Percentiles rank a stretch among this genome's conserved stretches.
Conservation (phyloP, 805 yeast genomes). For the Priceomyces carsonii region DNA sequence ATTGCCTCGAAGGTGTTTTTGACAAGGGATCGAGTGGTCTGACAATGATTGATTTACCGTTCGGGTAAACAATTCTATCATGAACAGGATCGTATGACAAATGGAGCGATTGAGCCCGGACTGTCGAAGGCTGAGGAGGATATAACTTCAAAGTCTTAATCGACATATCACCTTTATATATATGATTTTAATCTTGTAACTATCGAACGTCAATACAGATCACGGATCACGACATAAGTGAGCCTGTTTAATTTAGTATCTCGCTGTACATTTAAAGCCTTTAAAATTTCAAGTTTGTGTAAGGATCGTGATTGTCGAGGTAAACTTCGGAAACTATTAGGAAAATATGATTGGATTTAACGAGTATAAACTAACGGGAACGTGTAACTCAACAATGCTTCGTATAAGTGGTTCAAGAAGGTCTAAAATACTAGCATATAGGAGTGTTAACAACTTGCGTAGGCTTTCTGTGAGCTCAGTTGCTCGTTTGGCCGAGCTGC, state of each 20-base stretch:
- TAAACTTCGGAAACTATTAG: conserved; percentile 1
- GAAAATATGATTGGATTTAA: conserved; percentile 11
- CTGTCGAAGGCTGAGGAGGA: conserved; percentile 82
- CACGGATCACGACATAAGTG: no score
- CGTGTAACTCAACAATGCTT: no score
- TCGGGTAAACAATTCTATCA: conserved; percentile 75
- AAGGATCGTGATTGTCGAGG: no score
- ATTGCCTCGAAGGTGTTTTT: conserved; percentile 53
- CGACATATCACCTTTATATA: conserved; percentile 18
- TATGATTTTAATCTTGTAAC: neutral
- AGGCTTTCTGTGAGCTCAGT: neutral
- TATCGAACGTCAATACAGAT: no score
- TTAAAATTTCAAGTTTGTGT: no score
- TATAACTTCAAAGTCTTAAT: conserved; percentile 34
- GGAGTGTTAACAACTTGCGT: neutral
- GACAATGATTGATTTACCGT: conserved; percentile 77
- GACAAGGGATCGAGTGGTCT: conserved; percentile 62
- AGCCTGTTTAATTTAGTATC: no score
- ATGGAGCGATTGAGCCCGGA: conserved; percentile 67
- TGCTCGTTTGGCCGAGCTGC: conserved; percentile 1
- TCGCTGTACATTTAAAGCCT: no score
- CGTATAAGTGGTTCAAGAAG: conserved; percentile 2
- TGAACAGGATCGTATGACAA: conserved; percentile 71
- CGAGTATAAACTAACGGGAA: no score
- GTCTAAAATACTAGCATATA: neutral